Percentiles rank a stretch among this genome's conserved stretches.
Conservation (phyloP, 805 yeast species). For the Sugiyamaella chiloensis region DNA sequence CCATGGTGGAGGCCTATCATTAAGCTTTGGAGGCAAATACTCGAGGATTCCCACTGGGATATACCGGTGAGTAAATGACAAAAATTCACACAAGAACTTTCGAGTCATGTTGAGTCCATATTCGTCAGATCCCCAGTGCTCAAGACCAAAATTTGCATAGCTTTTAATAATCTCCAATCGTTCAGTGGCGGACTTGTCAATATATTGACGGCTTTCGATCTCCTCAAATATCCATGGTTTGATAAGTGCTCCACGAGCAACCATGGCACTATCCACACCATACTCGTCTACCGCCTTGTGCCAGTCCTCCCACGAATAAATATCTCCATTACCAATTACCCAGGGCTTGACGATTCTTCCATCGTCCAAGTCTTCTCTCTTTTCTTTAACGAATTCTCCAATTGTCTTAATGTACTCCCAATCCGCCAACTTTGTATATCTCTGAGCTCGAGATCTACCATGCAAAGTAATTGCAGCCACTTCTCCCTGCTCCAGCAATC, state of each 20-base stretch:
- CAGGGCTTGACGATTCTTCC: conserved; percentile 51
- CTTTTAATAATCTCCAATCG: conserved; percentile 70
- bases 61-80: conserved; percentile 91
- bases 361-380: conserved; percentile 40
- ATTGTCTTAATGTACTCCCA: conserved; percentile 85
- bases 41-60: conserved; percentile 93
- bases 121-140: conserved; percentile 98
- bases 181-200: conserved; percentile 89
- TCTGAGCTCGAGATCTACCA: conserved; percentile 94
- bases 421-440: conserved; percentile 87
- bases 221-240: conserved; percentile 99
- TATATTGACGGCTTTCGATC: conserved; percentile 78
- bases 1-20: conserved; percentile 94
- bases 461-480: conserved; percentile 90
- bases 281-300: conserved; percentile 59
- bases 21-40: conserved; percentile 79
- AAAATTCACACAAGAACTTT: conserved; percentile 88
- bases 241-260: conserved; percentile 95
- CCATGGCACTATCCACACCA: conserved; percentile 90
- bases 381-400: conserved; percentile 62
- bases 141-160: conserved; percentile 77
- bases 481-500: conserved; percentile 73
- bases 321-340: conserved; percentile 94
- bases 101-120: conserved; percentile 87
- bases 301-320: conserved; percentile 86